Base-by-base conservation (phyloP, 2,329 filamentous ascomycete species). In the Rutstroemia sp. region DNA sequence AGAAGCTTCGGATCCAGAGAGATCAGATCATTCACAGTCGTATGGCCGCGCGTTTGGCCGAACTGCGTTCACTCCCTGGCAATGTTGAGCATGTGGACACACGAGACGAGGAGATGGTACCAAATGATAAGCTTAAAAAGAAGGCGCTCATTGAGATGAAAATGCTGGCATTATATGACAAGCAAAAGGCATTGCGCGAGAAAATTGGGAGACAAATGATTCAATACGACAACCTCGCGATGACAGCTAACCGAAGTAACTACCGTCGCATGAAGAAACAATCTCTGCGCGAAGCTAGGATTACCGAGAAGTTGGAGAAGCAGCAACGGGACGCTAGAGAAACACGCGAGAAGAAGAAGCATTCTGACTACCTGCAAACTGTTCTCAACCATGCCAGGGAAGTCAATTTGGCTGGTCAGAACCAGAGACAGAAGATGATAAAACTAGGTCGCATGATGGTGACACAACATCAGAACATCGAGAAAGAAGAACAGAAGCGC, bases 291-390 rank as follows among this genome's bases (percentile, higher is more conserved):
- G 94, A 99, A 74, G 94, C 94, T 56, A 87, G 92, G 57, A 95
- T 99, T 63, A 99, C 94, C 0, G 94, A 99, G 80, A 99, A 96
- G 73, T 83, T 99, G 2, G 94, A 99, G 81, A 97, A 97, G 76
- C 92, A 99, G 72, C 94, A 99, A 71, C 89, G 94, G 57, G 92
- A 97, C 71, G 92, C 92, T 44, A 88, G 94, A 57, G 92, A 97
- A 75, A 89, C 88, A 63, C 89, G 95, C 61, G 94, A 99, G 75
- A 96, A 95, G 84, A 94, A 95, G 83, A 96, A 95, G 75, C 92
- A 97, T 69, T 83, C 81, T 59, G 92, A 97, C 70, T 96, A 95
- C 73, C 80, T 99, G 57, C 85, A 89, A 61, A 88, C 92, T 38
- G 90, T 99, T 52, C 80, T 89, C 63, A 86, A 84, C 63, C 92